A percentile compares a stretch with the other conserved stretches of the same genome.
Conservation (phyloP, 768 basidiomycete genomes). For the Russula dissimulans region DNA sequence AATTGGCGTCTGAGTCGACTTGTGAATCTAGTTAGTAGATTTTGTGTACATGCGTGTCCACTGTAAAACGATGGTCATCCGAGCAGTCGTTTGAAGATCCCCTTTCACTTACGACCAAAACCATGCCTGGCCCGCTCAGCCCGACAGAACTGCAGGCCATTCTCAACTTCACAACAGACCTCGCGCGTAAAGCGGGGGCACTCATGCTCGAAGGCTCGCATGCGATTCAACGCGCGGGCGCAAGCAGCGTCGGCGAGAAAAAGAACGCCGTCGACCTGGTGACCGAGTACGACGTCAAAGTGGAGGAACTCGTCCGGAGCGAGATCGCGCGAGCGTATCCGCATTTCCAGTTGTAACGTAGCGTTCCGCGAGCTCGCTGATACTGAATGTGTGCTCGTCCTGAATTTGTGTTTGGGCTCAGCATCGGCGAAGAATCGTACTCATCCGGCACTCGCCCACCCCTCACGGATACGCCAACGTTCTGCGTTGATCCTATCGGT, state of each 20-base stretch:
- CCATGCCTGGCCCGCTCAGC: constrained; percentile 23
- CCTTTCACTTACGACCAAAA: not conserved
- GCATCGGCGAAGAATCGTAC: constrained; percentile 93
- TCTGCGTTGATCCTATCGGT: constrained; percentile 95
- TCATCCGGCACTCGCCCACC: constrained; percentile 60
- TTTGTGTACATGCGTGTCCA: too few species aligned
- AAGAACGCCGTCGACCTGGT: constrained; percentile 93
- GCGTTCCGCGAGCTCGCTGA: not conserved
- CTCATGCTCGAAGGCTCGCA: constrained; percentile 70
- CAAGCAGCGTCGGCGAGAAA: constrained; percentile 65
- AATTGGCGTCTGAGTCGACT: too few species aligned
- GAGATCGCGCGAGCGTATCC: constrained; percentile 63
- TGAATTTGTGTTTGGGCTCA: constrained; percentile 23
- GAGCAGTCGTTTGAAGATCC: too few species aligned
- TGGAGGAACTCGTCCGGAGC: constrained; percentile 74
- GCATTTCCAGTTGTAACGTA: constrained; percentile 60
- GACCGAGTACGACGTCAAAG: constrained; percentile 87
- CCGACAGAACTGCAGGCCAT: constrained; percentile 46
- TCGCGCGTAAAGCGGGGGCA: constrained; percentile 67
- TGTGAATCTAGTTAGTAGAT: too few species aligned
- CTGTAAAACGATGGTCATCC: too few species aligned
- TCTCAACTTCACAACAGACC: constrained; percentile 55
- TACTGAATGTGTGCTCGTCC: too few species aligned
- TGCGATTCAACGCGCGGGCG: constrained; percentile 50
- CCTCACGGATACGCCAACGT: constrained; percentile 84